Conservation (phyloP, 2,329 filamentous ascomycete species). For the Botrytis aclada region DNA sequence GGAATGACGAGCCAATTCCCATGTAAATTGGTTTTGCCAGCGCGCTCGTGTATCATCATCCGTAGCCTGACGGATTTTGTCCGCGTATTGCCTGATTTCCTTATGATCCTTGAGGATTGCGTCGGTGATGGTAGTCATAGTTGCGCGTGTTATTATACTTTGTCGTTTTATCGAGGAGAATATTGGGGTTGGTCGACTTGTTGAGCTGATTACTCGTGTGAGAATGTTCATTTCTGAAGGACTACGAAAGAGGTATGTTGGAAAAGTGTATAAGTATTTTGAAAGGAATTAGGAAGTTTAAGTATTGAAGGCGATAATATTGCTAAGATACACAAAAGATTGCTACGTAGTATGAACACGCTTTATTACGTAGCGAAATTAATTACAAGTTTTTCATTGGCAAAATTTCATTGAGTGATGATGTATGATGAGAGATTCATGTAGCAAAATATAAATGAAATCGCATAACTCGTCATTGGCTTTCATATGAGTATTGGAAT, state of each 20-base stretch:
- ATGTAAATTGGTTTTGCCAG: conserved; percentile 48
- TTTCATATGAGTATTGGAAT: not conserved
- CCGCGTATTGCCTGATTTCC: conserved; percentile 42
- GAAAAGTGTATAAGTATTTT: not conserved
- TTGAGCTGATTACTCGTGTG: not conserved
- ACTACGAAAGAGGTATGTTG: not conserved
- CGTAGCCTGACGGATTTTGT: conserved; percentile 41
- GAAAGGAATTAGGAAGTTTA: not conserved
- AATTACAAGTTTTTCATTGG: not conserved
- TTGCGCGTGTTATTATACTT: not conserved
- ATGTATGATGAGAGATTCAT: not conserved
- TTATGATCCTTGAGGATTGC: conserved; percentile 42
- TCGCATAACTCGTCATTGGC: not conserved
- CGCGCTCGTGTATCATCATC: conserved; percentile 42
- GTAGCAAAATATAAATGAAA: not conserved
- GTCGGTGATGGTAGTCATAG: conserved; percentile 28
- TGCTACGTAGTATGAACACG: not conserved
- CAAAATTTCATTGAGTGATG: not conserved
- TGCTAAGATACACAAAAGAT: not conserved
- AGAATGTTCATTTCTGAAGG: not conserved
- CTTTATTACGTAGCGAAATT: not conserved
- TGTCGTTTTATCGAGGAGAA: not conserved
- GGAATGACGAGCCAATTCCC: conserved; percentile 49
- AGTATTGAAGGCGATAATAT: not conserved
- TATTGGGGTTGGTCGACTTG: not conserved